Conservation (phyloP, 805 yeast genomes). For the Sugiyamaella smithiae region DNA sequence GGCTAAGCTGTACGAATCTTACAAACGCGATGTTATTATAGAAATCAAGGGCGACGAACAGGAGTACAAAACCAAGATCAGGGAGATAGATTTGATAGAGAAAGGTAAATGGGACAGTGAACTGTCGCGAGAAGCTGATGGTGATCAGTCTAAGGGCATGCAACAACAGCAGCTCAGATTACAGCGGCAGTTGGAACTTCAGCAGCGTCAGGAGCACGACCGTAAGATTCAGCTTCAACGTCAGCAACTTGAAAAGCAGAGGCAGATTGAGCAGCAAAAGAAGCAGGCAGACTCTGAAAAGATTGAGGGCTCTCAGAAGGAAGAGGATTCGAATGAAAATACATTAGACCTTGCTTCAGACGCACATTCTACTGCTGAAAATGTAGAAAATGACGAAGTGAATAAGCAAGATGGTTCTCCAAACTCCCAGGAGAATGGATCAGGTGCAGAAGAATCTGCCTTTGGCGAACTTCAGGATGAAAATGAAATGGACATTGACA, state of each 20-base stretch:
- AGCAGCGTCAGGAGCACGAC: conserved; percentile 23
- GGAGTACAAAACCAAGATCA: conserved; percentile 35
- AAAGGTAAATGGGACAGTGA: conserved; percentile 42
- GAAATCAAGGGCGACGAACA: conserved; percentile 35
- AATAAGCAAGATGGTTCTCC: neutral
- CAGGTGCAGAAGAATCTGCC: conserved; percentile 3
- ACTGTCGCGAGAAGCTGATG: conserved; percentile 24
- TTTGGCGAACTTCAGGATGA: too few species aligned
- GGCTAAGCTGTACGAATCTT: conserved; percentile 25
- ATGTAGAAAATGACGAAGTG: conserved; percentile 13
- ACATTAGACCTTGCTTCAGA: too few species aligned
- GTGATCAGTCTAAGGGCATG: conserved; percentile 28
- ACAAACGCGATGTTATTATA: conserved; percentile 22
- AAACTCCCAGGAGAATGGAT: too few species aligned
- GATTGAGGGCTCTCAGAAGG: neutral
- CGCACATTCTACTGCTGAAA: conserved; percentile 10
- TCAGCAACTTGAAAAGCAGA: conserved; percentile 23
- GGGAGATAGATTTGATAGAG: conserved; percentile 43
- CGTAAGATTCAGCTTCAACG: conserved; percentile 21
- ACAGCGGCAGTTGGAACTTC: conserved; percentile 23
- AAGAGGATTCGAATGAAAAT: too few species aligned
- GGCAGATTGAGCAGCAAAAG: conserved; percentile 22
- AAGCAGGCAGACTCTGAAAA: conserved; percentile 11
- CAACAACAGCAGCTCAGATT: conserved; percentile 16
- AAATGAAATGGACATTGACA: too few species aligned